Evolutionary conservation across 257 asterid species (phyloP).

Genomic region (Primulina eburnea): DNA sequence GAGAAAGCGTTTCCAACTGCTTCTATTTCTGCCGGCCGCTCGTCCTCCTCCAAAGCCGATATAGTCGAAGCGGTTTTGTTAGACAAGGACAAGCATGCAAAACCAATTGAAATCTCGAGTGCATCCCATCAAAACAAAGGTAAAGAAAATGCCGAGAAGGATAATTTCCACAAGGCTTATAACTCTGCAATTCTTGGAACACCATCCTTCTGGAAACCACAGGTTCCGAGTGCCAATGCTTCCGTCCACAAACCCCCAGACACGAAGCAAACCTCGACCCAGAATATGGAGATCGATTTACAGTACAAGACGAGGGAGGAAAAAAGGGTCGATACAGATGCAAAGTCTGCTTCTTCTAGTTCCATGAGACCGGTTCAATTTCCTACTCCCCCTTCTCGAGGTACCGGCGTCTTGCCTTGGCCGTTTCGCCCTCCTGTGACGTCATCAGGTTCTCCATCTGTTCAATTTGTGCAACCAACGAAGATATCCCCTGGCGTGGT

Average conservation of each 20-base stretch:
- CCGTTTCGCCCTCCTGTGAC: constrained; percentile 43
- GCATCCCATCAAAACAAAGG: constrained; percentile 33
- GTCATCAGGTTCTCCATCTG: constrained; percentile 22
- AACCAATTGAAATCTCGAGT: constrained; percentile 38
- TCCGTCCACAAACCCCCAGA: constrained; percentile 31
- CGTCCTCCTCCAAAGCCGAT: constrained; percentile 52
- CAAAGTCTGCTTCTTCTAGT: constrained; percentile 31
- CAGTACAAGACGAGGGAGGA: constrained; percentile 39
- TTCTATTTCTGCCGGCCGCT: constrained; percentile 65
- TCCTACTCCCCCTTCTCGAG: constrained; percentile 41
- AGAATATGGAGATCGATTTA: constrained; percentile 65
- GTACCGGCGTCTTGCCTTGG: constrained; percentile 53
- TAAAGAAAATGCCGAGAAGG: constrained; percentile 47
- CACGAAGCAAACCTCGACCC: constrained; percentile 33
- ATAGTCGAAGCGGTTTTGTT: constrained; percentile 44
- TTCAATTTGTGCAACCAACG: constrained; percentile 32
- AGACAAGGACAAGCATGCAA: constrained; percentile 44
- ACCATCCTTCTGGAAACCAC: constrained; percentile 52
- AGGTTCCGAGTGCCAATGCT: constrained; percentile 38
- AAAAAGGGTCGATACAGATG: constrained; percentile 31
- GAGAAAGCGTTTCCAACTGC: constrained; percentile 97
- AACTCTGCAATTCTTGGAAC: constrained; percentile 39
- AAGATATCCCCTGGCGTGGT: constrained; percentile 28
- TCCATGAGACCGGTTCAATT: constrained; percentile 37
- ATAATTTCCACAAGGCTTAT: constrained; percentile 30